phyloP scores from a whole-genome alignment of 2,329 filamentous ascomycete genomes.

The Ilyonectria destructans region DNA sequence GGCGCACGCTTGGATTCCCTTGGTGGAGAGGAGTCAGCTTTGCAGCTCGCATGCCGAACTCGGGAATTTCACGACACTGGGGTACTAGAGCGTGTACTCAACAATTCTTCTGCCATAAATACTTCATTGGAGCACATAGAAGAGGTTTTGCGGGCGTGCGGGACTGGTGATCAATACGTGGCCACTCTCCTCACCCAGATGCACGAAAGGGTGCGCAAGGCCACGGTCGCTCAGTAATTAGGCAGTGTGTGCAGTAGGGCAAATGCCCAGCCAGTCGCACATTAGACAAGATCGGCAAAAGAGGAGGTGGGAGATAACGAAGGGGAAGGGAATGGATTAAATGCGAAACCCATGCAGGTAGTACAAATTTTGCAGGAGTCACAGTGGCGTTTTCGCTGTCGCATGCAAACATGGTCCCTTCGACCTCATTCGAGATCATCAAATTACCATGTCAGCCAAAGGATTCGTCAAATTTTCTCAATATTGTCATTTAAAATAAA shows the following conservation, averaged over 20 bases:
- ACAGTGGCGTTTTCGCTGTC: background rate
- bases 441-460: background rate
- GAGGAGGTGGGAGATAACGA: no score
- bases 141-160: background rate
- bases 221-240: background rate
- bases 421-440: background rate
- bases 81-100: background rate
- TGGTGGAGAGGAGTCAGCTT: background rate
- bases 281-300: no score
- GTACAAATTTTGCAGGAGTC: no score
- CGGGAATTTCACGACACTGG: background rate
- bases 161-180: background rate
- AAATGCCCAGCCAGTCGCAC: no score
- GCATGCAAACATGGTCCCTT: background rate
- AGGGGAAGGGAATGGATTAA: no score
- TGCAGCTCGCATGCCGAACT: background rate
- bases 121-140: background rate
- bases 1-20: background rate
- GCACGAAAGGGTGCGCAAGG: background rate
- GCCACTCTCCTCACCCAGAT: background rate
- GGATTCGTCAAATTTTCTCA: background rate
- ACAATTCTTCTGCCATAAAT: background rate
- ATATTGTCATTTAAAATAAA: background rate
- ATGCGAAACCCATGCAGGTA: no score
- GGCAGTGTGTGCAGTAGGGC: background rate